Base-by-base conservation (phyloP, 1,139 yeast genomes). In the Debaryomyces coudertii region DNA sequence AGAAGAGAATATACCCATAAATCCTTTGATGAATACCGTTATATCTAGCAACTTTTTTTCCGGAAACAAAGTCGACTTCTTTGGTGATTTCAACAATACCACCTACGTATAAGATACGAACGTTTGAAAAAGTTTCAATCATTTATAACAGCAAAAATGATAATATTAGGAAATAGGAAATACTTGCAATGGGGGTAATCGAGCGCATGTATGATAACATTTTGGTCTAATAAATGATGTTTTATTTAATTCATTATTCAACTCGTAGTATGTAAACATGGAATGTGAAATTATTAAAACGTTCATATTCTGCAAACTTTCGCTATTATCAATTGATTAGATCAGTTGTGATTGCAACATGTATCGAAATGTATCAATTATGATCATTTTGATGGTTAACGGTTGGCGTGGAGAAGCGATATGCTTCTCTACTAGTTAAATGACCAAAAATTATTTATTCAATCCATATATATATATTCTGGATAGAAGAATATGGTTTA, bases 1-100 rank as follows among this genome's bases (percentile, higher is more conserved):
- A 8, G 66, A 65, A 9, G 48, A 55, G 23, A 48, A 49, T 24
- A 34, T 55, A 15, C 46, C 55, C 14, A 18, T 47, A n/a, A 44
- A 42, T 12, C 24, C 31, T 24, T 14, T 40, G 24, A 35, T 42
- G 31, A 35, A 42, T 29, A 5, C 33, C 14, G 6, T 38, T 22
- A 20, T 36, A 27, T 20, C 40, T 11, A 43, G 14, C 12, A 20
- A 27, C 8, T 12, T 43, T 12, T 24, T 43, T 30, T 28, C 25
- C 22, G 14, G 23, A 14, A 29, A 38, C 12, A 33, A 30, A 24
- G 16, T n/a, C 4, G 38, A 33, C 11, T n/a, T 24, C 15, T 16
- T 30, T 22, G 42, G 36, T 3, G 20, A 12, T 30, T 3, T 29
- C 5, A 20, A 20, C 4, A 33, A 33, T 7, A 18, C 36, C 7